Base-by-base conservation (phyloP, 2,329 filamentous ascomycete genomes). In the Saccharata proteae region DNA sequence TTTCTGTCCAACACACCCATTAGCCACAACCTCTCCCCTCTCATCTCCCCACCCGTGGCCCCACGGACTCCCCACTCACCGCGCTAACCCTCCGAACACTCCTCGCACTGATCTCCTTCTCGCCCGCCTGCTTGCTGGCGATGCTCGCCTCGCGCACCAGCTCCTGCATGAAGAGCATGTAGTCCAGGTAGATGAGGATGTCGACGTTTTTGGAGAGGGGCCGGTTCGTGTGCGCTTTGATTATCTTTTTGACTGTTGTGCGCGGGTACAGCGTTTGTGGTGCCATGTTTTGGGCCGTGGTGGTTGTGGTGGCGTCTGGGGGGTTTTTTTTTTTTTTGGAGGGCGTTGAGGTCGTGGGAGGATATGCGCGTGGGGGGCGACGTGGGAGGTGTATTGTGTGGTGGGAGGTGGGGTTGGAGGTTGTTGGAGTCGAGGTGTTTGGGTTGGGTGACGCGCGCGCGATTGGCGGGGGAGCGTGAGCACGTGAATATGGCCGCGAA, bases 221-320 rank as follows among this genome's bases (percentile, higher is more conserved):
- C 50, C 77, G 75, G 40, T 81, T 79, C 6, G 83, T 80, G 55
- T 93, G 84, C 12, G 83, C 84, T 59, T 93, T 93, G 47, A 92
- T 68, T 38, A 92, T 88, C 56, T 85, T 86, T 57, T 85, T 90
- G 45, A 93, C 67, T 0, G 82, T 90, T 12, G 74, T 76, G 40
- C 85, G 77, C 8, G 85, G 85, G 48, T 93, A 93, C 10, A 82
- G 65, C 44, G 84, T 88, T 48, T 78, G 76, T 9, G 70, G 61
- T 30, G 70, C 73, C 69, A 76, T 78, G 16, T 14, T 49, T 54
- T 22, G 16, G 8, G 24, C n/a, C 18, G 6, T 38, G 21, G 19
- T n/a, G 17, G 17, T 25, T 17, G 5, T 16, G 6, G 26, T 11
- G 26, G 11, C 15, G 16, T 16, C 26, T 8, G 14, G 7, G 16